Percentiles rank a stretch among this genome's conserved stretches.
phyloP scores from a whole-genome alignment of 2,329 filamentous ascomycete genomes.

The Fusarium torreyae region DNA sequence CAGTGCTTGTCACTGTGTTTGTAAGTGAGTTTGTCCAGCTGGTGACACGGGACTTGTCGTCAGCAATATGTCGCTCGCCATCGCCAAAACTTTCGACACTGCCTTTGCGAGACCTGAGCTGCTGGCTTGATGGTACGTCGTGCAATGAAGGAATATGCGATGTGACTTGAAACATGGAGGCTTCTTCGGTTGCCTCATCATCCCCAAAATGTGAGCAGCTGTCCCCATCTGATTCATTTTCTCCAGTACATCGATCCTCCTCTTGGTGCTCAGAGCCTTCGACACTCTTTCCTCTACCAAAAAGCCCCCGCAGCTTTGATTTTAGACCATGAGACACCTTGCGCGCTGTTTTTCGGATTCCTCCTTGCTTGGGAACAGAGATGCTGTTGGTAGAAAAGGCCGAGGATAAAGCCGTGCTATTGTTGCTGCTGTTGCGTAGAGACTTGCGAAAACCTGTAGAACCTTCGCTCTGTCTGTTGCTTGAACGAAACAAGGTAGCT shows the following conservation, averaged over 20 bases:
- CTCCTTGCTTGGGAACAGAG: constrained; percentile 48
- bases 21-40: constrained; percentile 79
- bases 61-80: constrained; percentile 57
- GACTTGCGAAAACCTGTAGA: constrained; percentile 63
- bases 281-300: constrained; percentile 49
- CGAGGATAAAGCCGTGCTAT: constrained; percentile 54
- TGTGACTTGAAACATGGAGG: constrained; percentile 64
- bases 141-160: constrained; percentile 68
- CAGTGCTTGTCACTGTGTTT: constrained; percentile 66
- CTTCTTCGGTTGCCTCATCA: constrained; percentile 57
- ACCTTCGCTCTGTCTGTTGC: constrained; percentile 53
- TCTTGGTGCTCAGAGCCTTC: constrained; percentile 24
- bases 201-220: constrained; percentile 54
- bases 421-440: constrained; percentile 63
- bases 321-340: constrained; percentile 75
- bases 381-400: constrained; percentile 49
- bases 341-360: constrained; percentile 68
- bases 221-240: constrained; percentile 49
- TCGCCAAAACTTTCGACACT: constrained; percentile 67
- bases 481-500: constrained; percentile 62
- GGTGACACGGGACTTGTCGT: constrained; percentile 76
- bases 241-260: constrained; percentile 7
- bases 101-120: constrained; percentile 67
- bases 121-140: constrained; percentile 61
- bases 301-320: constrained; percentile 68